These are phyloP conservation scores for Leccinum subspadiceum DNA, from an alignment of 1,284 basidiomycete species.

Conservation along the genomic window DNA sequence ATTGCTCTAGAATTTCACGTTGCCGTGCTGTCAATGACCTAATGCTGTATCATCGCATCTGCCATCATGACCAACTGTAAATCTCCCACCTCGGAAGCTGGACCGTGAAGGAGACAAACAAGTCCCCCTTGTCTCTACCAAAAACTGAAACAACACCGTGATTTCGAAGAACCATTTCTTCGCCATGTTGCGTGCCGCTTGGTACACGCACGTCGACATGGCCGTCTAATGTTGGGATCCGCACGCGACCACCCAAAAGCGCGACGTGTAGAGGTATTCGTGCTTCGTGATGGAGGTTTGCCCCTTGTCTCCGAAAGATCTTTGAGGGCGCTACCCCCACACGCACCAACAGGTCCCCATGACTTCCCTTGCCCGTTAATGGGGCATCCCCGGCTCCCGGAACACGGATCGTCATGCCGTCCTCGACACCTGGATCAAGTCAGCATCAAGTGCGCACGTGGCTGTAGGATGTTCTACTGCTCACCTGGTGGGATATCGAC, in stretches of 20 bases:
- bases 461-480: slow-evolving; percentile 28
- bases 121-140: slow-evolving; percentile 76
- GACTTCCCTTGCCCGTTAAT: slow-evolving; percentile 69
- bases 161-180: slow-evolving; percentile 93
- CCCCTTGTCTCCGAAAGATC: slow-evolving; percentile 88
- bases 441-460: slow-evolving; percentile 16
- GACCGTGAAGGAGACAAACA: slow-evolving; percentile 89
- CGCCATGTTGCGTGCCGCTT: slow-evolving; percentile 91
- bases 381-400: slow-evolving; percentile 87
- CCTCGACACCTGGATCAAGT: slow-evolving; percentile 76
- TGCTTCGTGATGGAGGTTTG: slow-evolving; percentile 89
- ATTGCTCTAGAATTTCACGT: slow-evolving; percentile 84
- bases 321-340: slow-evolving; percentile 84
- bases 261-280: slow-evolving; percentile 92
- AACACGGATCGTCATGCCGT: slow-evolving; percentile 92
- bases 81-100: slow-evolving; percentile 82
- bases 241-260: slow-evolving; percentile 86
- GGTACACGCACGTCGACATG: slow-evolving; percentile 95
- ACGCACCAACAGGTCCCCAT: slow-evolving; percentile 88
- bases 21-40: slow-evolving; percentile 84
- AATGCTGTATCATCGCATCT: slow-evolving; percentile 20
- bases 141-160: slow-evolving; percentile 80
- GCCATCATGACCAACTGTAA: slow-evolving; percentile 9
- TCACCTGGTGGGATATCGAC: slow-evolving; percentile 85
- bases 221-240: slow-evolving; percentile 94